Percentiles rank a stretch among this genome's conserved stretches.
These are phyloP conservation scores for Beta corolliflora DNA, from an alignment of 179 eudicot genomes.

Conservation along the genomic window DNA sequence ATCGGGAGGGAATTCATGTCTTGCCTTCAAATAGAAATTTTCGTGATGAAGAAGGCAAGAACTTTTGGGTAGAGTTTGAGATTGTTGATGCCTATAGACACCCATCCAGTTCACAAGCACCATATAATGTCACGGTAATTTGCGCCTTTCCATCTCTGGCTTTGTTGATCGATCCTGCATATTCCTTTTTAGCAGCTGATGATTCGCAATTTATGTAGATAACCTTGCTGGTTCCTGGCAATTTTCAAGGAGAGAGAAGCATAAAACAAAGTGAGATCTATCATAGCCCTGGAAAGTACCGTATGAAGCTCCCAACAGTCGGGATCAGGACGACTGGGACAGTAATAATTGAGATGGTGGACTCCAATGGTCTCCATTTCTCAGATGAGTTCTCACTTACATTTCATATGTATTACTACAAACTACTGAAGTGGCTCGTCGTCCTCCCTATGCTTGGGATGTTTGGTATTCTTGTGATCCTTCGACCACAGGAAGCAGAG, in stretches of 20 bases:
- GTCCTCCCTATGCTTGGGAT: constrained; percentile 94
- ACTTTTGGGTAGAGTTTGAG: constrained; percentile 87
- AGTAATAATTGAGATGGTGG: constrained; percentile 86
- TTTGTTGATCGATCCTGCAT: neutral
- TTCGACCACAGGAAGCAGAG: constrained; percentile 83
- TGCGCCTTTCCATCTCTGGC: neutral
- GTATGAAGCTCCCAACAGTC: constrained; percentile 87
- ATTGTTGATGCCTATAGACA: constrained; percentile 77
- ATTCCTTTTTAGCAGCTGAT: constrained; percentile 6
- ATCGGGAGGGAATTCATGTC: constrained; percentile 82
- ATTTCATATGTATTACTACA: constrained; percentile 91
- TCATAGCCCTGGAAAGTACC: constrained; percentile 62
- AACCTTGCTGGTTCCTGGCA: constrained; percentile 87
- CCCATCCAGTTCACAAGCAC: constrained; percentile 89
- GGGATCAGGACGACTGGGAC: constrained; percentile 85
- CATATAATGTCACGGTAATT: constrained; percentile 90
- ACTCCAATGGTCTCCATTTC: constrained; percentile 74
- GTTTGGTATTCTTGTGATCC: constrained; percentile 85
- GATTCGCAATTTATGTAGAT: constrained; percentile 43
- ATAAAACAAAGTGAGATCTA: constrained; percentile 71
- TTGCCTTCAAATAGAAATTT: constrained; percentile 75
- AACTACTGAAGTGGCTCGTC: constrained; percentile 90
- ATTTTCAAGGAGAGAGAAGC: constrained; percentile 92
- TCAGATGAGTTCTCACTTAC: constrained; percentile 89
- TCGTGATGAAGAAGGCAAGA: constrained; percentile 96